phyloP scores from a whole-genome alignment of 306 rosid genomes.

The Malus domestica region DNA sequence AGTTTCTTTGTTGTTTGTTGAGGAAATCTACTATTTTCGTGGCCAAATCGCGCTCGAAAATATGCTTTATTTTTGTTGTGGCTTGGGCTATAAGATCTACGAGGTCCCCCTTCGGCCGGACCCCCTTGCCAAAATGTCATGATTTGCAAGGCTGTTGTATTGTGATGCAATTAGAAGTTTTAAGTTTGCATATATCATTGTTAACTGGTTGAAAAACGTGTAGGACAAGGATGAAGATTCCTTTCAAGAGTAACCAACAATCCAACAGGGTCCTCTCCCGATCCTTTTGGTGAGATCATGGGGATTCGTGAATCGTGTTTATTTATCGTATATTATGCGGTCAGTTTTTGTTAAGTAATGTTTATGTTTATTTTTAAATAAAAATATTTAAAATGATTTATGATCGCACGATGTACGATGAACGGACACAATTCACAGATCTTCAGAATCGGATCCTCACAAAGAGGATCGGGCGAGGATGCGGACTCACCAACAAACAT shows the following conservation, averaged over 20 bases:
- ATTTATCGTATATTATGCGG: too few species aligned
- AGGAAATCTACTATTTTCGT: neutral
- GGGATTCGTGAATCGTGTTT: too few species aligned
- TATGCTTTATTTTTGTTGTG: slow-evolving; percentile 29
- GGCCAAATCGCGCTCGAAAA: neutral
- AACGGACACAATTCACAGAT: rapidly evolving
- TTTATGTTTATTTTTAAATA: too few species aligned
- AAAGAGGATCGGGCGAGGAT: too few species aligned
- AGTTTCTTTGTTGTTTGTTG: neutral
- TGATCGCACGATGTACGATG: too few species aligned
- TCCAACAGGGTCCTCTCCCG: too few species aligned
- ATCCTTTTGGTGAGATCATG: too few species aligned
- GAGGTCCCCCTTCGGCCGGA: neutral
- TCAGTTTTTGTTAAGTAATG: too few species aligned
- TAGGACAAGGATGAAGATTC: slow-evolving; percentile 2
- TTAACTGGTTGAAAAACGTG: slow-evolving; percentile 15
- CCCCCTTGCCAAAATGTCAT: slow-evolving; percentile 15
- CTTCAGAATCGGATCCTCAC: too few species aligned
- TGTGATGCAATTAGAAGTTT: slow-evolving; percentile 17
- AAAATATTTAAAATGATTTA: too few species aligned
- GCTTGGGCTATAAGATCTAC: slow-evolving; percentile 1
- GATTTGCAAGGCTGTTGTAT: neutral
- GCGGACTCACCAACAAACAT: neutral
- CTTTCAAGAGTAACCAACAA: neutral
- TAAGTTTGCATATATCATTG: slow-evolving; percentile 20